phyloP scores from a whole-genome alignment of 169 alveolate species.

The Eimeria acervulina region DNA sequence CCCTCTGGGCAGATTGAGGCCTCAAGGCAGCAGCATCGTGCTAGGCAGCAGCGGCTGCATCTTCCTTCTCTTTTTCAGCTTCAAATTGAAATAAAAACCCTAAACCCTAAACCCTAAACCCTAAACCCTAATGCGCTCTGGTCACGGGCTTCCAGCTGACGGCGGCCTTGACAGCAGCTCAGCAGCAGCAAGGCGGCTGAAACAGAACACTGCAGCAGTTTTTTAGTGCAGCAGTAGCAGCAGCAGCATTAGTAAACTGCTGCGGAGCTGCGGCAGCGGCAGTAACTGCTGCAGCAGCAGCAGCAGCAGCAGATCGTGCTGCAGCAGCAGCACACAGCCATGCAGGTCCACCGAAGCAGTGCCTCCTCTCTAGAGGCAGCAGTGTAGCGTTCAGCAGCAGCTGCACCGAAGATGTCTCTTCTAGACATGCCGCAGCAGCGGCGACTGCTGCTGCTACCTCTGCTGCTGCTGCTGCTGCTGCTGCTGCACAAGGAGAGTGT shows the following conservation, averaged over 20 bases:
- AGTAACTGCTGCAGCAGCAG: no score
- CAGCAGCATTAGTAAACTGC: no score
- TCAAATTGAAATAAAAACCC: not conserved
- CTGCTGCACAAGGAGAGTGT: not conserved
- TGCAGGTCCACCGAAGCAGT: not conserved
- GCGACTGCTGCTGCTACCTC: constrained; percentile 2
- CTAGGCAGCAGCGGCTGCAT: not conserved
- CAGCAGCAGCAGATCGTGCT: no score
- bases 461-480: constrained; percentile 58
- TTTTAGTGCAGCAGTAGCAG: not conserved
- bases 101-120: constrained; percentile 15
- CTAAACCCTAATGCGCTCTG: not conserved
- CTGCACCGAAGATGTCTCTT: not conserved
- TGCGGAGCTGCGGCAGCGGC: no score
- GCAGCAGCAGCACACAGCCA: not conserved
- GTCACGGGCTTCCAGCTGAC: not conserved
- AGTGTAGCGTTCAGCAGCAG: not conserved
- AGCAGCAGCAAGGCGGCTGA: constrained; percentile 30
- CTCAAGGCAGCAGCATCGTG: not conserved
- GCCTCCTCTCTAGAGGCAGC: not conserved
- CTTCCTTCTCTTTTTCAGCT: not conserved
- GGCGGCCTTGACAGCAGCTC: not conserved
- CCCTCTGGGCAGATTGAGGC: constrained; percentile 1
- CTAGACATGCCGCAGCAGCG: constrained; percentile 3
- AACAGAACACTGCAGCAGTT: not conserved